Percentiles rank a stretch among this genome's conserved stretches.
Evolutionary conservation across 2,329 filamentous ascomycete genomes (phyloP).

Genomic region (Microdochium trichocladiopsis): DNA sequence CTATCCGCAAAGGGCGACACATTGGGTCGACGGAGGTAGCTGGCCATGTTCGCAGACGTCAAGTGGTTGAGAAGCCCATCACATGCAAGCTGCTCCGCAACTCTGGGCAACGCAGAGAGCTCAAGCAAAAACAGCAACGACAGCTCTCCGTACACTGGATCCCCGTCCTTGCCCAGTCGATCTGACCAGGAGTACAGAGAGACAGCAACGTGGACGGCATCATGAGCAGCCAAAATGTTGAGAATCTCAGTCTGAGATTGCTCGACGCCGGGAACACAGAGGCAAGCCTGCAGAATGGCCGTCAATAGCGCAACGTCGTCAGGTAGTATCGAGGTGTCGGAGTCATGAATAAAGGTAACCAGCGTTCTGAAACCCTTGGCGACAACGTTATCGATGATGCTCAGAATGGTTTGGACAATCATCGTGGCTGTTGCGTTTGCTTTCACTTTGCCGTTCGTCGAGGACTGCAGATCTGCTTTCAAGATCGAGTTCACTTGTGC

Average conservation of each 20-base stretch:
- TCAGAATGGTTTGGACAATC: constrained; percentile 59
- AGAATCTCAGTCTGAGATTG: constrained; percentile 65
- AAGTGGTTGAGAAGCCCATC: constrained; percentile 78
- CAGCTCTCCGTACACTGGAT: constrained; percentile 92
- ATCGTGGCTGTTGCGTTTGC: constrained; percentile 31
- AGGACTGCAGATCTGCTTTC: constrained; percentile 11
- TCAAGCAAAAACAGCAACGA: constrained; percentile 83
- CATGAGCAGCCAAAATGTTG: constrained; percentile 62
- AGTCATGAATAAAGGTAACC: constrained; percentile 75
- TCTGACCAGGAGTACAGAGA: constrained; percentile 94
- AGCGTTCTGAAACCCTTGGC: constrained; percentile 76
- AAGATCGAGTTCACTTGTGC: constrained; percentile 42
- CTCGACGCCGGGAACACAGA: constrained; percentile 71
- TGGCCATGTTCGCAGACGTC: constrained; percentile 70
- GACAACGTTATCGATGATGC: constrained; percentile 73
- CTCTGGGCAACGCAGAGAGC: constrained; percentile 69
- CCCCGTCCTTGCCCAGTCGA: constrained; percentile 65
- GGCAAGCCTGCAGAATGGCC: constrained; percentile 76
- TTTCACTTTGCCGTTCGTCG: constrained; percentile 19
- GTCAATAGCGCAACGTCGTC: constrained; percentile 84
- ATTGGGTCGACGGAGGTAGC: constrained; percentile 63
- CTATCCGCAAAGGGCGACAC: constrained; percentile 75
- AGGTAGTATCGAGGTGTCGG: constrained; percentile 56
- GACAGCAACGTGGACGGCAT: constrained; percentile 72
- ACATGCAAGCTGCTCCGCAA: constrained; percentile 86